Evolutionary conservation across 2,329 filamentous ascomycete species (phyloP).

Genomic region (Diaporthe ilicicola): DNA sequence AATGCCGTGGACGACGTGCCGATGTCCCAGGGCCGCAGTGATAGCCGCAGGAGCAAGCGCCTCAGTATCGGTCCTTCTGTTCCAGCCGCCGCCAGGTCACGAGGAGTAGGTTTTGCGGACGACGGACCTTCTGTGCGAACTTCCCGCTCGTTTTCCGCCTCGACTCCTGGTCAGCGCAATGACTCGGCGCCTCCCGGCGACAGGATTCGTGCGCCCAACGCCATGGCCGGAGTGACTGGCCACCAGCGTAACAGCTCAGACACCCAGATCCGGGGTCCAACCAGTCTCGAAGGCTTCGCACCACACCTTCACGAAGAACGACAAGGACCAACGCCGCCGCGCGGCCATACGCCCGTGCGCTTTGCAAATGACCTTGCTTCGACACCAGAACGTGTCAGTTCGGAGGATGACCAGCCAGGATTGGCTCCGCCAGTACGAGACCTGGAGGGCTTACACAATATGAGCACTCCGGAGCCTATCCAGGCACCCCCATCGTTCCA

Average conservation of each 20-base stretch:
- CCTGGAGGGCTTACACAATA: constrained; percentile 61
- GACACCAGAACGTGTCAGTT: constrained; percentile 63
- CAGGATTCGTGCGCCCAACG: constrained; percentile 46
- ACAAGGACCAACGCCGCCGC: constrained; percentile 32
- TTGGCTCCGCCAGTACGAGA: constrained; percentile 55
- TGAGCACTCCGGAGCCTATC: constrained; percentile 79
- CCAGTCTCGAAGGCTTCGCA: constrained; percentile 36
- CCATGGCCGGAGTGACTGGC: constrained; percentile 44
- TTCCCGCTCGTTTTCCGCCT: constrained; percentile 60
- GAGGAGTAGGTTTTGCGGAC: constrained; percentile 65
- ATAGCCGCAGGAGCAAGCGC: constrained; percentile 66
- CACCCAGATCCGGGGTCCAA: constrained; percentile 43
- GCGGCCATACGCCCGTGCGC: constrained; percentile 46
- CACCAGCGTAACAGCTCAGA: constrained; percentile 61
- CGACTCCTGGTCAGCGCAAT: constrained; percentile 49
- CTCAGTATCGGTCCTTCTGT: constrained; percentile 58
- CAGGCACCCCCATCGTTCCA: constrained; percentile 77
- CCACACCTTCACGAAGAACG: constrained; percentile 32
- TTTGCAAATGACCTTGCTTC: constrained; percentile 55
- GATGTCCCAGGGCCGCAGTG: constrained; percentile 54
- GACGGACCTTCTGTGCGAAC: constrained; percentile 59
- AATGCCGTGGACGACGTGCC: constrained; percentile 65
- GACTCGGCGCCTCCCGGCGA: constrained; percentile 60
- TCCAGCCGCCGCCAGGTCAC: constrained; percentile 47
- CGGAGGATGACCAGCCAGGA: constrained; percentile 61